Evolutionary conservation across 768 basidiomycete species (phyloP).

Genomic region (Tylopilus sp.): DNA sequence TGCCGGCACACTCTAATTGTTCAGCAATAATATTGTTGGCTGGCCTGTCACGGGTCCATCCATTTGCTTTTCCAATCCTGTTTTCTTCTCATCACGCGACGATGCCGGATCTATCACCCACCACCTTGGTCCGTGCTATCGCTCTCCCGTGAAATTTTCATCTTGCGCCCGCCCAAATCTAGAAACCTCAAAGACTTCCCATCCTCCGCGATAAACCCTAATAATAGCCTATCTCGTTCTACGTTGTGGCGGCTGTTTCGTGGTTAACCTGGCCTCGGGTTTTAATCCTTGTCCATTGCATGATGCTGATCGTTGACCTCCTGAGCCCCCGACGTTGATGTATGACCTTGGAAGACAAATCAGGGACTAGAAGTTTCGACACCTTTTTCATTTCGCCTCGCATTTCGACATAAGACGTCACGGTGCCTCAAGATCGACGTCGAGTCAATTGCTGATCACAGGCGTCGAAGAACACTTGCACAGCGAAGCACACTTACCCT

Average conservation of each 20-base stretch:
- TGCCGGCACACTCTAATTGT: conserved; percentile 32
- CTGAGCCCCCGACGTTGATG: no score
- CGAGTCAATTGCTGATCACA: conserved; percentile 6
- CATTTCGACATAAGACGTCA: conserved; percentile 4
- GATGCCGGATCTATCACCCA: conserved; percentile 25
- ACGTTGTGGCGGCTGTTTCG: conserved; percentile 15
- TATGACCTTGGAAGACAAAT: not conserved
- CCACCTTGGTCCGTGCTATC: conserved; percentile 5
- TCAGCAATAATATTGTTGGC: conserved; percentile 19
- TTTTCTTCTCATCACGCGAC: conserved; percentile 11
- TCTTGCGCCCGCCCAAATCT: conserved; percentile 26
- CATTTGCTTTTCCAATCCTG: conserved; percentile 13
- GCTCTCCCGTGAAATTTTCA: conserved; percentile 16
- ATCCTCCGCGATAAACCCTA: conserved; percentile 3
- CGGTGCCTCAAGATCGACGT: conserved; percentile 14
- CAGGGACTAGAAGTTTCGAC: not conserved
- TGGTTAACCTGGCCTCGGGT: conserved; percentile 15
- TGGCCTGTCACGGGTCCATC: conserved; percentile 8
- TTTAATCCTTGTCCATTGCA: conserved; percentile 22
- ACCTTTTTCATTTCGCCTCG: conserved; percentile 9
- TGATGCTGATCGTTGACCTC: not conserved
- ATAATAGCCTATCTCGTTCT: conserved; percentile 8
- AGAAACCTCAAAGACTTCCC: conserved; percentile 28
- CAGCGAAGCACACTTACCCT: not conserved
- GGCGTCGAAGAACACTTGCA: conserved; percentile 3